phyloP scores from a whole-genome alignment of 306 rosid species.

The Quercus alba region DNA sequence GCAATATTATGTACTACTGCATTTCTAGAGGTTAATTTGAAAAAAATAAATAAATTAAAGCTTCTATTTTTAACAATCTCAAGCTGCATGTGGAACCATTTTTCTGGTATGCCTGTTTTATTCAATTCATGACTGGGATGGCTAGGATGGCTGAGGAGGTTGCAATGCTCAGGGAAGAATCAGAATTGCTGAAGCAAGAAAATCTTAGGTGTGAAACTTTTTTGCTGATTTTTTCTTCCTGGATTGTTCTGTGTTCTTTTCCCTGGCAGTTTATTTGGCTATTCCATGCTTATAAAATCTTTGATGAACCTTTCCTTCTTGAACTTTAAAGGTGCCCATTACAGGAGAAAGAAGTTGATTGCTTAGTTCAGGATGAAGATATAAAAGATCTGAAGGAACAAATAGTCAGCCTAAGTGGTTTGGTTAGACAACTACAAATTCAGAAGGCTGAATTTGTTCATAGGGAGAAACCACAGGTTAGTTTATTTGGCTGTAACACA shows the following conservation, averaged over 20 bases:
- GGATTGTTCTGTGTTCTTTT: slow-evolving; percentile 4
- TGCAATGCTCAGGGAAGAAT: slow-evolving; percentile 67
- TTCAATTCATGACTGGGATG: slow-evolving; percentile 18
- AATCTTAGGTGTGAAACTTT: slow-evolving; percentile 42
- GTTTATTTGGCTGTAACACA: slow-evolving; percentile 23
- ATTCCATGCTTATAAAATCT: slow-evolving; percentile 16
- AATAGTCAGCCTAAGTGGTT: slow-evolving; percentile 44
- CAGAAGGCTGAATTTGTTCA: slow-evolving; percentile 44
- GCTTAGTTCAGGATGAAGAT: slow-evolving; percentile 44
- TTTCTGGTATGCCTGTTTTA: not conserved
- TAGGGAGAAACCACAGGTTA: slow-evolving; percentile 53
- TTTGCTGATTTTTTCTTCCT: slow-evolving; percentile 7
- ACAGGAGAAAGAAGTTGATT: slow-evolving; percentile 45
- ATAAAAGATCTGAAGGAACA: slow-evolving; percentile 69
- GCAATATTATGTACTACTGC: not conserved
- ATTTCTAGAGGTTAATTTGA: not conserved
- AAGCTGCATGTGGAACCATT: not conserved
- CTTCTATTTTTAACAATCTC: not conserved
- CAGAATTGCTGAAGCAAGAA: slow-evolving; percentile 57
- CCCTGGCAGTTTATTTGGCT: not conserved
- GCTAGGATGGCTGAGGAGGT: slow-evolving; percentile 78
- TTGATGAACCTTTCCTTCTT: slow-evolving; percentile 14
- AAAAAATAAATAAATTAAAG: not conserved
- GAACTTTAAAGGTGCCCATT: slow-evolving; percentile 46
- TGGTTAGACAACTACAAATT: slow-evolving; percentile 56